These are phyloP conservation scores for Xylaria sp. DNA, from an alignment of 495 filamentous ascomycete species.

Conservation along the genomic window DNA sequence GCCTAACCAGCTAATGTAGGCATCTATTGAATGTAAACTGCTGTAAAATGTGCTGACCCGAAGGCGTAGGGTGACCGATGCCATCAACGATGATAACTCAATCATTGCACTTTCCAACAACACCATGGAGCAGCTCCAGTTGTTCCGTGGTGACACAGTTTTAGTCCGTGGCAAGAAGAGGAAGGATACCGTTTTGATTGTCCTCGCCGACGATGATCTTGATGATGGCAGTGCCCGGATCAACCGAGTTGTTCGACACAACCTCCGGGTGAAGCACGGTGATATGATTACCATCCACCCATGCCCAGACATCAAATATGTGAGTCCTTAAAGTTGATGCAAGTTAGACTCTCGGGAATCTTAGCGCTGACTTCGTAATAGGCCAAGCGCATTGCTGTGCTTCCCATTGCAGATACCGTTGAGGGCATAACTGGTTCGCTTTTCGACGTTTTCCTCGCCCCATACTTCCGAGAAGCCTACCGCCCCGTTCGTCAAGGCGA, in stretches of 20 bases:
- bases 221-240: constrained; percentile 96
- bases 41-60: constrained; percentile 38
- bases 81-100: constrained; percentile 98
- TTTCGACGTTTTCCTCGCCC: constrained; percentile 98
- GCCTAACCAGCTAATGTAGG: constrained; percentile 96
- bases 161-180: constrained; percentile 99
- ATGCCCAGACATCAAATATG: constrained; percentile 99
- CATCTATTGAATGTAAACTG: constrained; percentile 12
- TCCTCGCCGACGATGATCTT: constrained; percentile 95
- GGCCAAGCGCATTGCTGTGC: constrained; percentile 98
- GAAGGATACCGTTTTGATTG: constrained; percentile 97
- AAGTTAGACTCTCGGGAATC: neutral
- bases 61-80: constrained; percentile 83
- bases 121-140: constrained; percentile 97
- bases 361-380: constrained; percentile 45
- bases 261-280: constrained; percentile 96
- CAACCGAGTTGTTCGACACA: constrained; percentile 97
- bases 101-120: constrained; percentile 98
- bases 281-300: constrained; percentile 96
- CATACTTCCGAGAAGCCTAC: constrained; percentile 99
- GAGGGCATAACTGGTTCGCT: constrained; percentile 96
- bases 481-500: constrained; percentile 95
- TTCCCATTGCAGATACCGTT: constrained; percentile 97
- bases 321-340: constrained; percentile 55
- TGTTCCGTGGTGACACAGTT: constrained; percentile 98